Evolutionary conservation across 169 alveolate genomes (phyloP).

Genomic region (Plasmodium gonderi): DNA sequence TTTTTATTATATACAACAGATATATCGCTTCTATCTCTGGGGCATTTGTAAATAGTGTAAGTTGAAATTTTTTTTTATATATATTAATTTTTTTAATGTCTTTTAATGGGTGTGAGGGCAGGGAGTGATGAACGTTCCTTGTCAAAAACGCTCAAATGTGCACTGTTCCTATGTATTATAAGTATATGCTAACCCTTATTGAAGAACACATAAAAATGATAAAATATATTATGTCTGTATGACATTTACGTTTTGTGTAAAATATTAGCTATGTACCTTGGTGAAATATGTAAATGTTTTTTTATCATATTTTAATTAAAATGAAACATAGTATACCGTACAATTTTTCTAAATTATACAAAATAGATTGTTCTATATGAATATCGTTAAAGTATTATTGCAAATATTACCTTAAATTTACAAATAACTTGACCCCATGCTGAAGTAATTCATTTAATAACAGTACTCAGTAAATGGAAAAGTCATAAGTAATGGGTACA

Average conservation of each 20-base stretch:
- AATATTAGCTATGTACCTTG: background rate
- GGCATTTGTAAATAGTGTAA: background rate
- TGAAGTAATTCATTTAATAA: background rate
- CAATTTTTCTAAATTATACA: background rate
- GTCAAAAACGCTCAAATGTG: background rate
- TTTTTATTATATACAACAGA: background rate
- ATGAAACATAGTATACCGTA: background rate
- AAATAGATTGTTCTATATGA: background rate
- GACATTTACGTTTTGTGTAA: background rate
- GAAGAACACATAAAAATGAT: background rate
- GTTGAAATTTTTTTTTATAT: background rate
- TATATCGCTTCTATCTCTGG: background rate
- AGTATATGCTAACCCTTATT: background rate
- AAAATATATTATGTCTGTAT: background rate
- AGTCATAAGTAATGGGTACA: background rate
- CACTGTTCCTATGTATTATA: background rate
- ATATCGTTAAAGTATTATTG: background rate
- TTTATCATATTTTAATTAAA: background rate
- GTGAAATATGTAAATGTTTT: background rate
- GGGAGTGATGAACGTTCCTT: background rate
- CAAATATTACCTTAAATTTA: background rate
- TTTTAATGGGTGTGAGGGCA: background rate
- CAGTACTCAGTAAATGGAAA: background rate
- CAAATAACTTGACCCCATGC: background rate
- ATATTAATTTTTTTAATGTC: background rate